Conservation (phyloP, 1,284 basidiomycete genomes). For the Ustilago trichophora region DNA sequence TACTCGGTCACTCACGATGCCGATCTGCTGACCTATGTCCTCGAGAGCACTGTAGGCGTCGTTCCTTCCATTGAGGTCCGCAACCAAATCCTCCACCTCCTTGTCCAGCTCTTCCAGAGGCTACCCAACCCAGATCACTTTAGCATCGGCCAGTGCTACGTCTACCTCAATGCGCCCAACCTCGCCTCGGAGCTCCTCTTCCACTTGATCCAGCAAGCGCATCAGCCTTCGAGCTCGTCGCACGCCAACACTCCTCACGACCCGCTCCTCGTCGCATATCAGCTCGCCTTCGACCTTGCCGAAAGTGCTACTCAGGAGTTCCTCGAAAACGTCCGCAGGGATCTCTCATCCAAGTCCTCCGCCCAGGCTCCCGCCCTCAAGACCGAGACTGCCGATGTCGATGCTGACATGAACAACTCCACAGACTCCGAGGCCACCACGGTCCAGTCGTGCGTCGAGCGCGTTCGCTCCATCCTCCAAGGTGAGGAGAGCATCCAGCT, state of each 20-base stretch:
- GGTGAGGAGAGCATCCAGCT: slow-evolving; percentile 65
- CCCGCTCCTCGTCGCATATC: slow-evolving; percentile 62
- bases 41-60: slow-evolving; percentile 63
- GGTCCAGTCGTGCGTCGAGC: slow-evolving; percentile 42
- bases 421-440: slow-evolving; percentile 29
- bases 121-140: slow-evolving; percentile 63
- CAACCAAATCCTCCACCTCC: slow-evolving; percentile 61
- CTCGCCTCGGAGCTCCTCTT: slow-evolving; percentile 58
- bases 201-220: slow-evolving; percentile 57
- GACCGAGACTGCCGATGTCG: slow-evolving; percentile 21
- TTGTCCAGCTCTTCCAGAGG: slow-evolving; percentile 64
- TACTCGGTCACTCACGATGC: slow-evolving; percentile 58
- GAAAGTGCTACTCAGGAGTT: slow-evolving; percentile 67
- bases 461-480: slow-evolving; percentile 60
- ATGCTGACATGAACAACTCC: slow-evolving; percentile 48
- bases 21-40: slow-evolving; percentile 61
- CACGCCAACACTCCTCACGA: slow-evolving; percentile 57
- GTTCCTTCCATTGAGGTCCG: slow-evolving; percentile 55
- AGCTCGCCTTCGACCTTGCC: slow-evolving; percentile 65
- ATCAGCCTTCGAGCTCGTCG: slow-evolving; percentile 51
- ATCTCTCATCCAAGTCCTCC: slow-evolving; percentile 37
- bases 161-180: slow-evolving; percentile 63
- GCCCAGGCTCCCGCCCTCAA: slow-evolving; percentile 16
- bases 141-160: slow-evolving; percentile 66
- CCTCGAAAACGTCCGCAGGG: slow-evolving; percentile 58